Percentiles rank a stretch among this genome's conserved stretches.
Conservation (phyloP, 2,329 filamentous ascomycete species). For the Aspergillus ustus region DNA sequence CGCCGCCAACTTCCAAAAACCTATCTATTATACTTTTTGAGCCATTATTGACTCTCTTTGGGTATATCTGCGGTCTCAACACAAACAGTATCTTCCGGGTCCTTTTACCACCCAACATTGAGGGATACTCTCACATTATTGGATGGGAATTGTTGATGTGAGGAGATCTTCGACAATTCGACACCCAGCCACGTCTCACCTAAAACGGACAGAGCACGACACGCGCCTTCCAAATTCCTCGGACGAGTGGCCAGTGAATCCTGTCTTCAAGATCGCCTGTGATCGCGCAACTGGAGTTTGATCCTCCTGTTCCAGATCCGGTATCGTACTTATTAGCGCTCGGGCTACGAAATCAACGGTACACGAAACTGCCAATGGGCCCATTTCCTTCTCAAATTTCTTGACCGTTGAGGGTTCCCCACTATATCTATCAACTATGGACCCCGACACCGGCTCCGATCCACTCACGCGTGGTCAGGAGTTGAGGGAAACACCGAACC, state of each 20-base stretch:
- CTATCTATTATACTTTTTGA: conserved; percentile 6
- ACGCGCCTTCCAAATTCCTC: neutral
- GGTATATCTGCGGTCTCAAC: neutral
- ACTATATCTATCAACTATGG: conserved; percentile 21
- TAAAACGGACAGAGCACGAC: neutral
- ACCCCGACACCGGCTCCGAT: conserved; percentile 19
- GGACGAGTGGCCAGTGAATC: neutral
- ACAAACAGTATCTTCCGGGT: neutral
- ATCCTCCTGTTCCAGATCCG: conserved; percentile 4
- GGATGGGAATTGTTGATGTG: neutral
- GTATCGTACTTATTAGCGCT: conserved; percentile 2
- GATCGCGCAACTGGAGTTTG: conserved; percentile 1
- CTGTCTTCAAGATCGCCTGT: conserved; percentile 4
- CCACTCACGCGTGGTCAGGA: conserved; percentile 20
- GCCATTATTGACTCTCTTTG: neutral
- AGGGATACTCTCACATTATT: neutral
- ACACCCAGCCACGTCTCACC: neutral
- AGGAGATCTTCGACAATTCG: neutral
- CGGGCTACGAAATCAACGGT: conserved; percentile 13
- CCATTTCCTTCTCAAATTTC: conserved; percentile 5
- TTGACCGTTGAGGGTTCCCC: conserved; percentile 20
- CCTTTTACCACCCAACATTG: neutral
- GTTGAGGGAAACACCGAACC: conserved; percentile 9
- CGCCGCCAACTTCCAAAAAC: neutral
- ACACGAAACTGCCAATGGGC: conserved; percentile 9